Conservation (phyloP, 2,329 filamentous ascomycete genomes). For the Cladosporium sp. region DNA sequence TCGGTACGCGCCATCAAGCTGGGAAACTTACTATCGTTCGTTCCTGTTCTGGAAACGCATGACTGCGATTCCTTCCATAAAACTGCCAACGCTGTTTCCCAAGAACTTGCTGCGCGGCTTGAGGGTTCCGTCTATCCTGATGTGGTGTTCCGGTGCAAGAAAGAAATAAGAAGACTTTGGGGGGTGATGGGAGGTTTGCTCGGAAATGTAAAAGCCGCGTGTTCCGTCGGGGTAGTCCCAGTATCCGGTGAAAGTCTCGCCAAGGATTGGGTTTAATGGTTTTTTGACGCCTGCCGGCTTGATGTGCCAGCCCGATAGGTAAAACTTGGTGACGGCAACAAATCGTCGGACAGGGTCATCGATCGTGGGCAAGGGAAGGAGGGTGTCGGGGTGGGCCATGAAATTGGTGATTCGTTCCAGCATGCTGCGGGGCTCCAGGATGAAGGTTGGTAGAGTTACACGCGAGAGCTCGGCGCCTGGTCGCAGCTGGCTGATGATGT, state of each 20-base stretch:
- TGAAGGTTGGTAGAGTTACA: constrained; percentile 94
- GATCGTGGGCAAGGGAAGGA: constrained; percentile 81
- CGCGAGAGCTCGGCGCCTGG: constrained; percentile 93
- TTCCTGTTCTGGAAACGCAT: constrained; percentile 79
- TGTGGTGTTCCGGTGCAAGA: constrained; percentile 89
- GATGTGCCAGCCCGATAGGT: constrained; percentile 98
- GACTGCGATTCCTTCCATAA: constrained; percentile 97
- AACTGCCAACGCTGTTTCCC: constrained; percentile 92
- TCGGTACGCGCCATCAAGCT: neutral
- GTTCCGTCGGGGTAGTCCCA: constrained; percentile 83
- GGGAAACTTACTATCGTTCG: constrained; percentile 76
- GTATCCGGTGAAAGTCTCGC: constrained; percentile 91
- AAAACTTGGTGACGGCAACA: constrained; percentile 95
- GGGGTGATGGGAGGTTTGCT: constrained; percentile 97
- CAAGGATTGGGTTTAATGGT: constrained; percentile 91
- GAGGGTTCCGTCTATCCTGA: constrained; percentile 91
- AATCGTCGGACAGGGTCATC: constrained; percentile 90
- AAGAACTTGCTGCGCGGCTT: constrained; percentile 94
- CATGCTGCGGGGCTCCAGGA: constrained; percentile 96
- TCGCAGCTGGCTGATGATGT: constrained; percentile 95
- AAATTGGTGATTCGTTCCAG: constrained; percentile 99
- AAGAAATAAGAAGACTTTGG: constrained; percentile 99
- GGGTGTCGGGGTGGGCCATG: constrained; percentile 97
- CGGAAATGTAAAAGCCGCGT: constrained; percentile 90
- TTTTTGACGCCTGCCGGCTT: constrained; percentile 98